Evolutionary conservation across 768 basidiomycete species (phyloP).

Genomic region (Collybia sp.): DNA sequence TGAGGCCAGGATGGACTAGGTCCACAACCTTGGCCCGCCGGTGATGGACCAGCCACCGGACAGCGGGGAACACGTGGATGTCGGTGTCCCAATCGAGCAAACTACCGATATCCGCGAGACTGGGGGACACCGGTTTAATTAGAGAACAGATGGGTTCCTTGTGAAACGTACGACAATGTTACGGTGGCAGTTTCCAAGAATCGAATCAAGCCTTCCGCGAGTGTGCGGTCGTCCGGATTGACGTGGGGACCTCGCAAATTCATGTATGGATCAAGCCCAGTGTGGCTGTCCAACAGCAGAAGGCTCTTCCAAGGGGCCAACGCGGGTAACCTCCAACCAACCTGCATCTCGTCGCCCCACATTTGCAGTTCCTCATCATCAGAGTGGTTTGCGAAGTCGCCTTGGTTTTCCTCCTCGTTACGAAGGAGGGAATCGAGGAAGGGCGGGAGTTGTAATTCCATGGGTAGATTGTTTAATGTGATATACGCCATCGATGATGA

Average conservation of each 20-base stretch:
- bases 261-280: constrained; percentile 53
- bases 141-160: neutral
- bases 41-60: constrained; percentile 89
- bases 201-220: constrained; percentile 68
- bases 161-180: constrained; percentile 62
- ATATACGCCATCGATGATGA: constrained; percentile 72
- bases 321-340: constrained; percentile 69
- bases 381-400: constrained; percentile 42
- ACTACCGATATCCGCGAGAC: constrained; percentile 75
- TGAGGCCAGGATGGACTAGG: constrained; percentile 70
- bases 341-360: constrained; percentile 67
- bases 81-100: constrained; percentile 82
- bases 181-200: constrained; percentile 74
- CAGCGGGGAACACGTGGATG: constrained; percentile 82
- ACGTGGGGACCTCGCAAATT: constrained; percentile 57
- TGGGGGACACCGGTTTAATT: constrained; percentile 18
- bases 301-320: constrained; percentile 92
- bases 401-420: constrained; percentile 48
- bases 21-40: constrained; percentile 88
- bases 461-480: constrained; percentile 69
- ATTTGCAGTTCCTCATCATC: constrained; percentile 46
- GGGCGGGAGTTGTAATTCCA: constrained; percentile 87
- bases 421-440: constrained; percentile 70
- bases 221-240: constrained; percentile 56
- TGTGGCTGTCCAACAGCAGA: constrained; percentile 62